Base-by-base conservation (phyloP, 352 stramenopile species). In the Globisporangium camurandrum region DNA sequence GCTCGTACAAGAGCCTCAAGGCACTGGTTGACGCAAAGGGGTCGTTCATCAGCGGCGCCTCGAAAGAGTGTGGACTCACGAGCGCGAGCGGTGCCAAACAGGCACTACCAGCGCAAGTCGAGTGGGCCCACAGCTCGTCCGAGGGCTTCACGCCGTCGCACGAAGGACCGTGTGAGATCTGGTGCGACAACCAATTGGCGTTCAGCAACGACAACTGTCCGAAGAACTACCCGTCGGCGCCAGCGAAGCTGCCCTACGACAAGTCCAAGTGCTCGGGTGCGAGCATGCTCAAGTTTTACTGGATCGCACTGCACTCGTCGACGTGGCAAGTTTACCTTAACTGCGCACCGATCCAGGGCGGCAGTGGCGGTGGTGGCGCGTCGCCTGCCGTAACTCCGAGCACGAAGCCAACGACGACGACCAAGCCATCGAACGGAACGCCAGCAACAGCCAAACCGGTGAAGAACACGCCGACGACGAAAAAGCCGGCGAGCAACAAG, bases 181-280 rank as follows among this genome's bases (percentile, higher is more conserved):
- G 69, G 66, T 84, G 69, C 46, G 71, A 80, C 38, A 51, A 80
- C 52, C 55, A 57, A 4, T 34, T 69, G 8, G 66, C 67, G 23
- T 84, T 74, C 49, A 55, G 67, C 20, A 56, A 79, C 51, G 67
- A 71, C 36, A 72, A 83, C 66, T 83, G 68, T 26, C 58, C 64
- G 10, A 49, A 63, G 2, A 61, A 77, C 59, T 72, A 67, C 47
- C 52, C 64, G 0, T 46, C 16, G 9, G 62, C 61, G 20, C 58
- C 62, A 6, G 66, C 61, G 22, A 57, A 59, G 39, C 64, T 84
- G 2, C 64, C 69, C 4, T 73, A 73, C 47, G 64, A 78, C 54
- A 63, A 59, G 40, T 33, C 57, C 46, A 76, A 80, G 59, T 84
- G 69, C 30, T n/a, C 47, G 2, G 69, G 61, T 7, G 49, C 56